Evolutionary conservation across 345 rosid genomes (phyloP), one percentile per base, ranked within the genome.

Genomic region (Citrus maxima): DNA sequence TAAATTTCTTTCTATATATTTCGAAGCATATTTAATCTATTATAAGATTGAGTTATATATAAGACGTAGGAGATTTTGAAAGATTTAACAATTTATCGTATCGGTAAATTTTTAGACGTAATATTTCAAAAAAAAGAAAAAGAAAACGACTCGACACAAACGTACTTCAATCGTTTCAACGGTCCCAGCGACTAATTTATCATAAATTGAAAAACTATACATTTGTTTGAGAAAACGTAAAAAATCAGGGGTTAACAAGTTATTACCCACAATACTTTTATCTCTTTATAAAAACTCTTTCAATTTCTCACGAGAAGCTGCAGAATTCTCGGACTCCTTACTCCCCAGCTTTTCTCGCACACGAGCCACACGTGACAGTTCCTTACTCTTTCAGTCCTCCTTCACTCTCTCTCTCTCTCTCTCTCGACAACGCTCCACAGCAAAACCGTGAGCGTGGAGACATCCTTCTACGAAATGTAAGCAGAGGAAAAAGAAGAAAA

Each of bases 221-320:
- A 1, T 54, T 54, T 54, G 0, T 18, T 18, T 18, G 58, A 54
- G 58, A 54, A 54, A 54, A 54, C 22, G 7, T 19, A 54, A 54
- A 16, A 5, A 0, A 1, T 54, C 21, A 6, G 22, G 58, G 22
- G 21, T 18, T 54, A 1, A 0, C 2, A 54, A 4, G 21, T 18
- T 54, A 54, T 54, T 54, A 18, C 58, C 22, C 22, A 6, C 22
- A 5, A 54, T 1, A 54, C 58, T 5, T 54, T 54, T 18, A 5
- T 18, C 3, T 75, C 60, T 22, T 10, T 25, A 10, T 22, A 18
- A 10, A 3, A 63, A 54, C 61, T 37, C 63, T 5, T 62, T 28
- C 38, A 67, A 74, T 40, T 74, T 65, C 46, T 79, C 74, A 42
- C 59, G 73, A 25, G 61, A 79, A 25, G 42, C 58, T 58, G 25